Evolutionary conservation across 305 asterid genomes (phyloP).

Genomic region (Caryopteris hybrid): DNA sequence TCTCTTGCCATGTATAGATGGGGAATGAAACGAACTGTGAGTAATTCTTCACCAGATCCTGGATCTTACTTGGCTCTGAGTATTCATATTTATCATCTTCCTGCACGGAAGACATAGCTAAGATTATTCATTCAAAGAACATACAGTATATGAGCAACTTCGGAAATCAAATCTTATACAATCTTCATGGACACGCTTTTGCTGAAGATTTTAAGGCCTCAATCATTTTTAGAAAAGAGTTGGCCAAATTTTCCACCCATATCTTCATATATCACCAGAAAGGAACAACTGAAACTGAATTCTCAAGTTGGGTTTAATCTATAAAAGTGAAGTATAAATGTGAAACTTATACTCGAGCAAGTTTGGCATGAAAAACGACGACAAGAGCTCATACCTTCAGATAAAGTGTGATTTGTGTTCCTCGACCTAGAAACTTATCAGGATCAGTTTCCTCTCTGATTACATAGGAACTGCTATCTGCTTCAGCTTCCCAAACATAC

Average conservation of each 20-base stretch:
- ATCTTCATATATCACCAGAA: background rate
- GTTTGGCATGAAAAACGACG: background rate
- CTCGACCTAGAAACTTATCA: conserved; percentile 50
- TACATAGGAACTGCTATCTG: conserved; percentile 84
- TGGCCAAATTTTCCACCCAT: background rate
- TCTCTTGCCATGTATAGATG: conserved; percentile 93
- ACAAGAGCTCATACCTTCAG: conserved; percentile 47
- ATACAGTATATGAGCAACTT: background rate
- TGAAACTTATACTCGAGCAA: background rate
- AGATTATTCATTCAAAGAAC: conserved; percentile 7
- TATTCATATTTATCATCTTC: conserved; percentile 94
- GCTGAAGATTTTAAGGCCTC: too few species aligned
- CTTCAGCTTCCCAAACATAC: conserved; percentile 85
- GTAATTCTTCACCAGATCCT: conserved; percentile 89
- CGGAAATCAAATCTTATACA: background rate
- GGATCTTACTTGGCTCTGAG: conserved; percentile 81
- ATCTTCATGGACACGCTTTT: too few species aligned
- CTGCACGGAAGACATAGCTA: too few species aligned
- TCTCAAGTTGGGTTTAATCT: too few species aligned
- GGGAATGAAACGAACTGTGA: conserved; percentile 99
- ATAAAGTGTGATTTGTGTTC: conserved; percentile 91
- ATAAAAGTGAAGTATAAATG: too few species aligned
- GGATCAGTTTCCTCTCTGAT: conserved; percentile 86
- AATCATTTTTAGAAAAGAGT: background rate
- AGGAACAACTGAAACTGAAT: background rate